Evolutionary conservation across 495 filamentous ascomycete genomes (phyloP).

Genomic region (Aspergillus indologenus): DNA sequence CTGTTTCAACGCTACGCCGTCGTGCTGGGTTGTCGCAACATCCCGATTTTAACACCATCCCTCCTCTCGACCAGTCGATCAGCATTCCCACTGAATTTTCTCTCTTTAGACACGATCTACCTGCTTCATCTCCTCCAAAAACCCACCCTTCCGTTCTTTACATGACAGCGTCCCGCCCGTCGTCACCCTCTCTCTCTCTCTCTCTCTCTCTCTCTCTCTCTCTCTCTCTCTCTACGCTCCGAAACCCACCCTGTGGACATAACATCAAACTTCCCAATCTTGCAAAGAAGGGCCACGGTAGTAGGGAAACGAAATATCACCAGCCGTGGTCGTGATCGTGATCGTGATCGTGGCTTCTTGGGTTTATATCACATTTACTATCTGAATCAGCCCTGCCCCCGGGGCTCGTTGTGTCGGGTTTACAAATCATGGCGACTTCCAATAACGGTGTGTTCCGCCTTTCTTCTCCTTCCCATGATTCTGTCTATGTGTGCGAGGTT

Average conservation of each 20-base stretch:
- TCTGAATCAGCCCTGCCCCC: not conserved
- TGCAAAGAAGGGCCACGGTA: not conserved
- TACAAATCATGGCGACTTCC: constrained; percentile 39
- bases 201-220: no score
- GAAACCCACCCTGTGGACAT: no score
- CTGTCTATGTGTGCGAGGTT: no score
- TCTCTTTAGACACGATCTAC: not conserved
- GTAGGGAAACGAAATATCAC: not conserved
- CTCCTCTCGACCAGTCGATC: not conserved
- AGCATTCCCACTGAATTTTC: not conserved
- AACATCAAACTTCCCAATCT: not conserved
- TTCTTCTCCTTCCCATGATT: not conserved
- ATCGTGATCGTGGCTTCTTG: no score
- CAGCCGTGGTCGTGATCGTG: not conserved
- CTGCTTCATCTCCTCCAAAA: no score
- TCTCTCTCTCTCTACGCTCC: no score
- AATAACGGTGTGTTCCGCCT: constrained; percentile 28
- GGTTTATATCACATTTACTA: no score
- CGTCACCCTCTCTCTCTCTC: no score
- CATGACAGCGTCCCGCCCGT: not conserved
- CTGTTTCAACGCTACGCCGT: not conserved
- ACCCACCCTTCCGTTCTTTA: not conserved
- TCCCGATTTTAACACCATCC: not conserved
- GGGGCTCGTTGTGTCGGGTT: not conserved
- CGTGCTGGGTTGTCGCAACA: constrained; percentile 5